Percentiles rank a stretch among this genome's conserved stretches.
Conservation (phyloP, 331 rosid species). For the Spiraea crenata region DNA sequence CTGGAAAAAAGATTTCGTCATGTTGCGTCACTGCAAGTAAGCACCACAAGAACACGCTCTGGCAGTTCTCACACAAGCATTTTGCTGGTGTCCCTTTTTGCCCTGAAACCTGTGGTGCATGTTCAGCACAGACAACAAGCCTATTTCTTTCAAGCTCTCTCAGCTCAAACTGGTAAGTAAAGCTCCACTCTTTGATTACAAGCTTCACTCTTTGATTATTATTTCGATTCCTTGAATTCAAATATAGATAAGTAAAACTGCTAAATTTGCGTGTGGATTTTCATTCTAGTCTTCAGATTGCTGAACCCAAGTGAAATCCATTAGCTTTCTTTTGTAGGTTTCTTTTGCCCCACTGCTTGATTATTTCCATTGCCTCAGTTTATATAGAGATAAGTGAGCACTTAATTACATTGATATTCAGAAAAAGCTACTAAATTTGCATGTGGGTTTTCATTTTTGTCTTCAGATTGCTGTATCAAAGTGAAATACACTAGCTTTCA, state of each 20-base stretch:
- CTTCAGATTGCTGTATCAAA: too few species aligned
- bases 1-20: not conserved
- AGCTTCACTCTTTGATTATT: too few species aligned
- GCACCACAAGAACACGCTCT: constrained; percentile 3
- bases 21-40: not conserved
- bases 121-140: not conserved
- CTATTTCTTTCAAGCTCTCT: constrained; percentile 1
- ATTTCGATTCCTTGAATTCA: too few species aligned
- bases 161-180: constrained; percentile 1
- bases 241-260: not conserved
- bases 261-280: constrained; percentile 3
- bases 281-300: constrained; percentile 9
- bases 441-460: too few species aligned
- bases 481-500: too few species aligned
- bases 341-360: not conserved
- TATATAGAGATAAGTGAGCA: too few species aligned
- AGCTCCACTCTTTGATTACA: too few species aligned
- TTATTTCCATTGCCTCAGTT: too few species aligned
- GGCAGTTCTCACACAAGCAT: not conserved
- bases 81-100: constrained; percentile 4
- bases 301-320: constrained; percentile 12
- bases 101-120: constrained; percentile 6
- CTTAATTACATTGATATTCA: too few species aligned
- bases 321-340: constrained; percentile 16
- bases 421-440: too few species aligned